Base-by-base conservation (phyloP, 1,284 basidiomycete species). In the Sanghuangporus baumii region DNA sequence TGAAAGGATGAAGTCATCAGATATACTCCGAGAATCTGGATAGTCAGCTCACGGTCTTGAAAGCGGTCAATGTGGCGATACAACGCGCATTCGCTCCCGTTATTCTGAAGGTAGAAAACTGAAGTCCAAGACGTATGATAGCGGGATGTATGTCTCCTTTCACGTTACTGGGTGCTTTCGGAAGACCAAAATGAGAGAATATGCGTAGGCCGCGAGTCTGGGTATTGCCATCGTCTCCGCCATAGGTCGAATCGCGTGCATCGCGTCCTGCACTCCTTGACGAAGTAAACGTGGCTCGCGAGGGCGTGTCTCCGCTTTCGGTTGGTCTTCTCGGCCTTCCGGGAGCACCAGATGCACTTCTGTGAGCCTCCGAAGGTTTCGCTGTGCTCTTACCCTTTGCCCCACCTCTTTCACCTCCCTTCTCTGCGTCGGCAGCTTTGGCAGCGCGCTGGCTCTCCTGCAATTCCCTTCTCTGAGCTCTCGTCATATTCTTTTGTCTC, bases 21-120 rank as follows among this genome's bases (percentile, higher is more conserved):
- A 18, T 1, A 67, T 61, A 56, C 65, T 66, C 69, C 26, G 38
- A 26, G 36, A 60, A 43, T 11, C 23, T 43, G 31, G 20, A 59
- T 46, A 50, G 55, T 18, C 60, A 58, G 78, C 84, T 48, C 68
- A 93, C 93, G 37, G 84, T 87, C 76, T 94, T 93, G 76, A 95
- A 92, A 3, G 89, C 87, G 43, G 83, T 86, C 64, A 95, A 74
- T 61, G 90, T 93, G n/a, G 92, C 90, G 59, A 95, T 93, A 74
- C 91, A 93, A 62, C 93, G 80, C 11, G 93, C 93, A 74, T 95
- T 95, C 18, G 92, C 89, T 18, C 93, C 93, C 50, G 85, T 88
- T 68, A 95, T 91, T 72, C 87, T 88, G 78, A 94, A 94, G 67
- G 90, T 87, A 6, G 89, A 85, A 73, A 93, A 94, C 66, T 91